These are phyloP conservation scores for Starmerella floricola DNA, from an alignment of 805 yeast species.

Conservation along the genomic window DNA sequence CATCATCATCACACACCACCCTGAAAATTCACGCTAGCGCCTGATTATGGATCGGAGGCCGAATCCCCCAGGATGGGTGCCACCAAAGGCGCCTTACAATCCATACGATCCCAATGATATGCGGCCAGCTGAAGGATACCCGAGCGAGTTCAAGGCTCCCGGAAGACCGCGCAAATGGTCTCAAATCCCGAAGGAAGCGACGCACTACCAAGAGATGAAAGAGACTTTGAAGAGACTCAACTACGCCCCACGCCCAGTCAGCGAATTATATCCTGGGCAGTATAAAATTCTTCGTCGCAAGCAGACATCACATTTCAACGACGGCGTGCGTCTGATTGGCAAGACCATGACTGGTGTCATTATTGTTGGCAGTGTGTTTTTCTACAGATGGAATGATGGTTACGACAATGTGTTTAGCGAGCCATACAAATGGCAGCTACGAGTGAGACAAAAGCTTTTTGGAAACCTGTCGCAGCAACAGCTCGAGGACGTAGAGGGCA, in stretches of 20 bases:
- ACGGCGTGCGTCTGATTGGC: constrained; percentile 51
- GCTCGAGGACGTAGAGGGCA: constrained; percentile 44
- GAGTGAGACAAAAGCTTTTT: constrained; percentile 40
- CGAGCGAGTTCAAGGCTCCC: constrained; percentile 65
- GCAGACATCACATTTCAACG: constrained; percentile 42
- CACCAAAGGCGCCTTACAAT: constrained; percentile 73
- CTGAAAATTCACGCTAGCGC: neutral
- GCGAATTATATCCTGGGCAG: constrained; percentile 67
- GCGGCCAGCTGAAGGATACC: constrained; percentile 76
- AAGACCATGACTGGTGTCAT: constrained; percentile 39
- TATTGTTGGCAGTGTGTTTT: constrained; percentile 50
- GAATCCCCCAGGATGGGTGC: constrained; percentile 68
- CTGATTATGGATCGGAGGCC: constrained; percentile 44
- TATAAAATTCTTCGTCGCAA: constrained; percentile 55
- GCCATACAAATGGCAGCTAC: constrained; percentile 50
- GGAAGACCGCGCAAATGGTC: constrained; percentile 46
- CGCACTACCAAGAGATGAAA: constrained; percentile 54
- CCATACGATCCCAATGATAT: constrained; percentile 69
- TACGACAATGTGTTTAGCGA: constrained; percentile 61
- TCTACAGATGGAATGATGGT: constrained; percentile 77
- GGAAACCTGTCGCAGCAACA: constrained; percentile 43
- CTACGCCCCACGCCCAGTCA: constrained; percentile 67
- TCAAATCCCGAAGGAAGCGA: constrained; percentile 50
- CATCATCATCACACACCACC: neutral
- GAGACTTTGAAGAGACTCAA: constrained; percentile 62